Evolutionary conservation across 2,329 filamentous ascomycete species (phyloP).

Genomic region (Diaporthe sp.): DNA sequence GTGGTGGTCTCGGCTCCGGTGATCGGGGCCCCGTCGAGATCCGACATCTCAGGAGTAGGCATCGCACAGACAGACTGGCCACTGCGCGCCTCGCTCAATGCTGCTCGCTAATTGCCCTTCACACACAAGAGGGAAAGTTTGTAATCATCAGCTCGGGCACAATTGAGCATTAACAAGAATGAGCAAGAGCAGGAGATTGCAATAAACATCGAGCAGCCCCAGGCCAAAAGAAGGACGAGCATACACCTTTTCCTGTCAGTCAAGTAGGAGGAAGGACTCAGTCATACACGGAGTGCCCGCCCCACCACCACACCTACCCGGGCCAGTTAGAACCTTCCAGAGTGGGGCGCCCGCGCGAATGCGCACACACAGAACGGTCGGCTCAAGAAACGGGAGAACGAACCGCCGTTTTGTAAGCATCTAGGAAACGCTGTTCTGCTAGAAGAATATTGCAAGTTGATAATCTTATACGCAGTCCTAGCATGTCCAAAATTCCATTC

Average conservation of each 20-base stretch:
- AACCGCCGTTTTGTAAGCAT: neutral
- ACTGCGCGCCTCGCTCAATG: constrained; percentile 10
- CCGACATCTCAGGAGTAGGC: constrained; percentile 31
- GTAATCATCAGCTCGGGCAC: constrained; percentile 26
- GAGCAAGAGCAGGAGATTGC: constrained; percentile 34
- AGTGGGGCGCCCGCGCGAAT: constrained; percentile 30
- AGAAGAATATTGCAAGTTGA: no score
- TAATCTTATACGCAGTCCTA: no score
- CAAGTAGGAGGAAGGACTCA: constrained; percentile 29
- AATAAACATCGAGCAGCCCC: neutral
- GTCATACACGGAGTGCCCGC: constrained; percentile 34
- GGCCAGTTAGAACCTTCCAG: constrained; percentile 38
- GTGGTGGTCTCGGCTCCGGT: constrained; percentile 29
- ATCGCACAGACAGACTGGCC: constrained; percentile 11
- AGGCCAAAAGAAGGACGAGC: constrained; percentile 18
- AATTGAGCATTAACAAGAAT: constrained; percentile 40
- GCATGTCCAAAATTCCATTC: neutral
- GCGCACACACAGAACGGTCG: constrained; percentile 22
- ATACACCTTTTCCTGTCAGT: constrained; percentile 14
- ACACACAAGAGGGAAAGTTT: neutral
- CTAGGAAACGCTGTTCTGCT: neutral
- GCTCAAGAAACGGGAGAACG: neutral
- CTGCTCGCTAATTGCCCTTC: constrained; percentile 7
- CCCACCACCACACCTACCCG: constrained; percentile 24
- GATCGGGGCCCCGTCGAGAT: constrained; percentile 25